These are phyloP conservation scores for Leishmania mexicana DNA, from an alignment of 208 protist genomes.

Conservation along the genomic window DNA sequence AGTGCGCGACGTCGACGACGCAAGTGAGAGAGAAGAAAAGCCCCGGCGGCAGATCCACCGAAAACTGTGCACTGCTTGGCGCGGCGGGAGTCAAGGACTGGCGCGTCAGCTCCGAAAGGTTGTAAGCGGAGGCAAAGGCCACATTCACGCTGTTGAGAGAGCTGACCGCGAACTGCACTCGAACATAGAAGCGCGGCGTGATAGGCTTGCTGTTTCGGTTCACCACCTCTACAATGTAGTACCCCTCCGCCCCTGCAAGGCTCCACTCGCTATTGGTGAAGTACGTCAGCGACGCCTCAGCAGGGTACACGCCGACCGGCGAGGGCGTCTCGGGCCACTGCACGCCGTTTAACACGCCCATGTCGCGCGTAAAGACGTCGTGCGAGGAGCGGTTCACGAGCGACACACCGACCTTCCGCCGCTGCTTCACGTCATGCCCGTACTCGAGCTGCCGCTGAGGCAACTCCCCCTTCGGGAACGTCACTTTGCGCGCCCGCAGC, in stretches of 20 bases:
- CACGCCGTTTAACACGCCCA: constrained; percentile 50
- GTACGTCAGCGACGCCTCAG: constrained; percentile 60
- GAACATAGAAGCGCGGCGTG: constrained; percentile 46
- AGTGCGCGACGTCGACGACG: constrained; percentile 27
- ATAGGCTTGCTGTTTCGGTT: constrained; percentile 44
- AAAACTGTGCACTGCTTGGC: constrained; percentile 24
- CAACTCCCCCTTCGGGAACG: constrained; percentile 51
- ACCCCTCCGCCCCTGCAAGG: constrained; percentile 70
- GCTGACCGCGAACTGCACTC: constrained; percentile 72
- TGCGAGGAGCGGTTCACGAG: constrained; percentile 59
- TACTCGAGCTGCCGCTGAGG: constrained; percentile 55
- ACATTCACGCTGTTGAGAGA: constrained; percentile 67
- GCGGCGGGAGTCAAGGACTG: constrained; percentile 34
- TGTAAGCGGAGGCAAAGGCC: constrained; percentile 35
- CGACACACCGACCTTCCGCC: constrained; percentile 59
- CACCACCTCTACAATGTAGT: constrained; percentile 65
- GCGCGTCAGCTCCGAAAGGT: constrained; percentile 44
- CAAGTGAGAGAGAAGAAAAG: constrained; percentile 51
- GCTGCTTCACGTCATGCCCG: constrained; percentile 40
- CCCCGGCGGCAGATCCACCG: constrained; percentile 33
- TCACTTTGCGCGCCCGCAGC: constrained; percentile 2
- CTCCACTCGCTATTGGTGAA: constrained; percentile 74
- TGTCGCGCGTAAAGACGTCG: constrained; percentile 31
- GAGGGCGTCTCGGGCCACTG: constrained; percentile 50
- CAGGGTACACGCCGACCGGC: constrained; percentile 48